These are phyloP conservation scores for Tetrastigma voinierianum DNA, from an alignment of 164 flowering plant species.

Conservation along the genomic window DNA sequence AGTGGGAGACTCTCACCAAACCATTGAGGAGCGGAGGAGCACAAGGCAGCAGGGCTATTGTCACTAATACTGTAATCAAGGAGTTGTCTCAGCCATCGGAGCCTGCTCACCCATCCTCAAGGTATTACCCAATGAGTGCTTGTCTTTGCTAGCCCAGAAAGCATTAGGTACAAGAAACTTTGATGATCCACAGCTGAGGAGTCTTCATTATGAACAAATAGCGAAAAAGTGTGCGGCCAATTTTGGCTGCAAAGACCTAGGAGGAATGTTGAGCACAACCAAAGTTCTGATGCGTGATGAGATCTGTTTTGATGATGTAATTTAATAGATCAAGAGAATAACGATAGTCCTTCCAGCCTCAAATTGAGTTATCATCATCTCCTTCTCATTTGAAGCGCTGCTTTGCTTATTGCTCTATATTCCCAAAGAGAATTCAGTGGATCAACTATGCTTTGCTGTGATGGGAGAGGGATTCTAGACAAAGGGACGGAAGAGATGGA, in stretches of 20 bases:
- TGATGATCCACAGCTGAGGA: background rate
- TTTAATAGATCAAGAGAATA: no score
- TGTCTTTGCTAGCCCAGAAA: background rate
- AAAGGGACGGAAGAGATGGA: background rate
- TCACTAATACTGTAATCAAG: background rate
- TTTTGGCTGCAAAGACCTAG: constrained; percentile 11
- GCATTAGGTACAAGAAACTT: background rate
- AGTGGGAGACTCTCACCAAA: background rate
- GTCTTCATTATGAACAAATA: no score
- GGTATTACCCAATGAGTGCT: background rate
- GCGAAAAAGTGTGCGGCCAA: constrained; percentile 11
- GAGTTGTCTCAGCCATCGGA: constrained; percentile 1
- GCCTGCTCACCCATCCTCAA: background rate
- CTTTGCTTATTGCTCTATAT: constrained; percentile 12
- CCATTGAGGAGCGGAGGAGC: background rate
- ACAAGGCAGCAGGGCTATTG: constrained; percentile 1
- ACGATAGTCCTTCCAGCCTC: constrained; percentile 11
- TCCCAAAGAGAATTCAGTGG: constrained; percentile 11
- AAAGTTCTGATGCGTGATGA: no score
- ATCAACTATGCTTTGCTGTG: constrained; percentile 4
- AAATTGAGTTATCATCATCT: constrained; percentile 14
- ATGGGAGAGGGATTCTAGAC: constrained; percentile 5
- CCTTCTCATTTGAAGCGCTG: constrained; percentile 12
- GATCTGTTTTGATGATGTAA: no score
- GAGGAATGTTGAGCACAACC: background rate